Base-by-base conservation (phyloP, 305 asterid species). In the Fraxinus velutina region DNA sequence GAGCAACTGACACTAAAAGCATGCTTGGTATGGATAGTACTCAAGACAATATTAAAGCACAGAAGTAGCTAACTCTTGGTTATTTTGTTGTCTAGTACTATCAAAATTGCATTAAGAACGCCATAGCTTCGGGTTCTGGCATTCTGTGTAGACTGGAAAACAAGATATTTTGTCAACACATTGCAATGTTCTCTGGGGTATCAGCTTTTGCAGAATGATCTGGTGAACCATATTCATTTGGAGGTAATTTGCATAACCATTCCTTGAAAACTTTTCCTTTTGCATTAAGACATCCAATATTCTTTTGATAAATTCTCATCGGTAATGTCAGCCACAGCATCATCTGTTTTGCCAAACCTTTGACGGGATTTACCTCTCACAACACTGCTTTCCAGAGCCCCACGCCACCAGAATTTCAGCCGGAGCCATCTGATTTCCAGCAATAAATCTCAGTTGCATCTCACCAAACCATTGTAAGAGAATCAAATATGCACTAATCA, bases 331-430 rank as follows among this genome's bases (percentile, higher is more conserved):
- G 84, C 85, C 85, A 88, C 29, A 77, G 22, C 29, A 90, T 73
- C 57, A 93, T 88, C 78, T 88, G 96, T 86, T 91, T 93, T 32
- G 89, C 85, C 93, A 94, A 81, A 72, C 77, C 83, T 87, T 81
- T 93, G 39, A 94, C 90, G 97, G 15, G 98, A 93, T 82, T 92
- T 93, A 32, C 97, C 97, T 84, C 97, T 87, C 32, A 76, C 84
- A 73, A 82, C 78, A 80, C 98, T 94, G 97, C 88, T 90, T 94
- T 27, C 98, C 97, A 37, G 81, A 79, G 82, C 99, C 98, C 78
- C 98, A 92, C 9, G 93, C 93, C 82, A 94, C 89, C 55, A 87
- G 62, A 75, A 94, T 80, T 44, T 92, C 92, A 34, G 82, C 62
- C 0, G 97, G 98, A 79, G 84, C 79, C 50, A 12, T 17, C 0